phyloP scores from a whole-genome alignment of 2,329 filamentous ascomycete species.

The Arthroderma sp. region DNA sequence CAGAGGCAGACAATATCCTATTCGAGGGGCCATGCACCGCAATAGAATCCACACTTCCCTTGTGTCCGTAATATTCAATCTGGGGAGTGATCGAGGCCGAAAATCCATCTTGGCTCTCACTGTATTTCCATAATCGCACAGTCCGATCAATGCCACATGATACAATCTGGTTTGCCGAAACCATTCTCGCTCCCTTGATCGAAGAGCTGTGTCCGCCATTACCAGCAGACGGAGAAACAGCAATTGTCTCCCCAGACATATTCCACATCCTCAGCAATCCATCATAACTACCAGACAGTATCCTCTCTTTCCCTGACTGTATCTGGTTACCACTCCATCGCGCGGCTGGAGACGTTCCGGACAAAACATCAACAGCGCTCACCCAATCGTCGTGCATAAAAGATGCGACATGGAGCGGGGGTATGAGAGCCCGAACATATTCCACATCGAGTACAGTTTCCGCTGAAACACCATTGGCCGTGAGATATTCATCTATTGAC shows the following conservation, averaged over 20 bases:
- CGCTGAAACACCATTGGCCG: constrained; percentile 70
- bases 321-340: constrained; percentile 40
- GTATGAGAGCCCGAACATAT: constrained; percentile 84
- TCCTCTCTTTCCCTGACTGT: constrained; percentile 50
- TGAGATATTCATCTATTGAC: constrained; percentile 81
- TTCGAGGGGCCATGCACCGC: constrained; percentile 61
- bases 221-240: constrained; percentile 55
- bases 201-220: constrained; percentile 64
- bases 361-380: constrained; percentile 70
- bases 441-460: constrained; percentile 81
- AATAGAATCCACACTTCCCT: constrained; percentile 59
- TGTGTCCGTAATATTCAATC: constrained; percentile 76
- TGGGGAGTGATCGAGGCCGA: constrained; percentile 55
- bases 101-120: constrained; percentile 50
- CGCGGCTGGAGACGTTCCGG: constrained; percentile 50
- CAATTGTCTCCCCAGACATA: constrained; percentile 70
- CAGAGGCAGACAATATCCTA: constrained; percentile 72
- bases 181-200: constrained; percentile 71
- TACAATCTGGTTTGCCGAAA: constrained; percentile 65
- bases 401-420: constrained; percentile 75
- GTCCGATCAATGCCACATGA: constrained; percentile 77
- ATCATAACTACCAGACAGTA: constrained; percentile 90
- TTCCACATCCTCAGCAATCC: constrained; percentile 83
- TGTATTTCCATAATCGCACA: constrained; percentile 81
- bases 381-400: constrained; percentile 99